A percentile compares a stretch with the other conserved stretches of the same genome.
Conservation (phyloP, 352 stramenopile genomes). For the Phytophthora uliginosa region DNA sequence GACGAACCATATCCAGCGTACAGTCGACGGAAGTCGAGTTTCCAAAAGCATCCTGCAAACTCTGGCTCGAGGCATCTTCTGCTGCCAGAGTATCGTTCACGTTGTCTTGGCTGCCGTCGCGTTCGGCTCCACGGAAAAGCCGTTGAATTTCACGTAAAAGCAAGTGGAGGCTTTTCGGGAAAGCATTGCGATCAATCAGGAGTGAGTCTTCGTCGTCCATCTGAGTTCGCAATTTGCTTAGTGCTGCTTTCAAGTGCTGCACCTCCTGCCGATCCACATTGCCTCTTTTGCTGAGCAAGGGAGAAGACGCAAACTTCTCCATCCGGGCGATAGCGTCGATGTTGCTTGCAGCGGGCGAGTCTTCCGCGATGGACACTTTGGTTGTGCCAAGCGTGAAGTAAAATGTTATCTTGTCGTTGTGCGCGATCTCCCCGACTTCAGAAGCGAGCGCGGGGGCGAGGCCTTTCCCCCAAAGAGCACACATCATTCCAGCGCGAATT, state of each 20-base stretch:
- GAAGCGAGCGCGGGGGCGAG: slow-evolving; percentile 55
- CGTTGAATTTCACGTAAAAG: slow-evolving; percentile 50
- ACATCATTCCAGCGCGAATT: slow-evolving; percentile 69
- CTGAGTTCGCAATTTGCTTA: slow-evolving; percentile 60
- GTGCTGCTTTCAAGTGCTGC: slow-evolving; percentile 33
- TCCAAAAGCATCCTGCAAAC: slow-evolving; percentile 55
- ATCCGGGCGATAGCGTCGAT: slow-evolving; percentile 38
- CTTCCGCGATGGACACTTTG: slow-evolving; percentile 39
- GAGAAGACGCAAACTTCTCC: slow-evolving; percentile 58
- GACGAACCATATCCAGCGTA: slow-evolving; percentile 54
- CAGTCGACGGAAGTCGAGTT: slow-evolving; percentile 54
- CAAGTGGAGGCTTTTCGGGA: slow-evolving; percentile 38
- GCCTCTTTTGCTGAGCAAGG: slow-evolving; percentile 61
- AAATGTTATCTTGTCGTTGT: slow-evolving; percentile 41
- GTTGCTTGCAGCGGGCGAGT: slow-evolving; percentile 21
- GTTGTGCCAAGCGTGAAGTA: slow-evolving; percentile 77
- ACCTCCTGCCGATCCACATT: slow-evolving; percentile 44
- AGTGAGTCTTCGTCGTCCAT: slow-evolving; percentile 80
- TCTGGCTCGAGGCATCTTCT: background rate
- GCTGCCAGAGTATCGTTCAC: background rate
- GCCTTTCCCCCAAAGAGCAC: slow-evolving; percentile 65
- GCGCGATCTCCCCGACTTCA: background rate
- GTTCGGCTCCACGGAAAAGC: slow-evolving; percentile 36
- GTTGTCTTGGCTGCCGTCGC: background rate
- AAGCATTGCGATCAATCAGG: slow-evolving; percentile 50